These are phyloP conservation scores for Davidsoniella australis DNA, from an alignment of 2,329 filamentous ascomycete species.

Conservation along the genomic window DNA sequence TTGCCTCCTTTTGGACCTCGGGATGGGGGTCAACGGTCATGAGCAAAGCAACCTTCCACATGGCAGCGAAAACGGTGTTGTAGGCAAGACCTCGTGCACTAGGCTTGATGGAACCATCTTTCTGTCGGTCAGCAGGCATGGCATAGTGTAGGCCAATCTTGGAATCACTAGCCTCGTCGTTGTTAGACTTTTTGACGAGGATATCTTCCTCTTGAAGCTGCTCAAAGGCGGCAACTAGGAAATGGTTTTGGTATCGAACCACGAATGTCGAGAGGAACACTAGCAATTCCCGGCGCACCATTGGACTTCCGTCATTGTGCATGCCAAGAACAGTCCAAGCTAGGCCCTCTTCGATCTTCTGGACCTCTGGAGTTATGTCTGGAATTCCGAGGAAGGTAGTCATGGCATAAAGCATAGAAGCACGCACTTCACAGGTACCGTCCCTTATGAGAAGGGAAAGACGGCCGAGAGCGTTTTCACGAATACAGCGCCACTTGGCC, in stretches of 20 bases:
- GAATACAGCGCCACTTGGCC: conserved; percentile 90
- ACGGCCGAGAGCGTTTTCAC: conserved; percentile 67
- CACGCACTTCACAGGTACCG: conserved; percentile 77
- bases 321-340: conserved; percentile 80
- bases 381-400: conserved; percentile 89
- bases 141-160: conserved; percentile 48
- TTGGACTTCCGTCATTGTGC: conserved; percentile 81
- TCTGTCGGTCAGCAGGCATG: conserved; percentile 35
- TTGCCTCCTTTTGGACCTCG: conserved; percentile 74
- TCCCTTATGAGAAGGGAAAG: conserved; percentile 70
- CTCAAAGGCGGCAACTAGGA: conserved; percentile 81
- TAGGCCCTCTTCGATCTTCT: conserved; percentile 76
- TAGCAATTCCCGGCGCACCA: conserved; percentile 83
- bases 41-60: conserved; percentile 86
- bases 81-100: conserved; percentile 48
- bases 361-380: conserved; percentile 79
- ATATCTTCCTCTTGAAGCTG: conserved; percentile 73
- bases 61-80: conserved; percentile 80
- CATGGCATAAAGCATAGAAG: conserved; percentile 83
- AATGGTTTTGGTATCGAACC: conserved; percentile 77
- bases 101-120: conserved; percentile 40
- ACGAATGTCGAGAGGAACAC: conserved; percentile 91
- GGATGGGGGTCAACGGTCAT: conserved; percentile 89
- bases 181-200: conserved; percentile 39
- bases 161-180: conserved; percentile 38